These are phyloP conservation scores for Blastocystis sp. DNA, from an alignment of 352 stramenopile genomes.

Conservation along the genomic window DNA sequence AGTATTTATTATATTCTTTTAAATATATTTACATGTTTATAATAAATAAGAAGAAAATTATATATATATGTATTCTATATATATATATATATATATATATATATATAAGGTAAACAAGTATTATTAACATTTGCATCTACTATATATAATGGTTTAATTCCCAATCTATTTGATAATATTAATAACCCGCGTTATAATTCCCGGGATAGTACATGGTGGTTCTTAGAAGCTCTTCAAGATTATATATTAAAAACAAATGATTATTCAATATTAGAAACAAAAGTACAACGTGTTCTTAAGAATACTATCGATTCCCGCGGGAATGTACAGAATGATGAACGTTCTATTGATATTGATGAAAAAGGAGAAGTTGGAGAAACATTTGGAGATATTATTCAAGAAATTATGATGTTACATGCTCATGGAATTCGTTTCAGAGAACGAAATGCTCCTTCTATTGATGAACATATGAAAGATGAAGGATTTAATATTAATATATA, in stretches of 20 bases:
- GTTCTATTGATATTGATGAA: background rate
- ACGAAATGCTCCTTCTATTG: constrained; percentile 36
- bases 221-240: constrained; percentile 21
- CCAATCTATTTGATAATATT: constrained; percentile 36
- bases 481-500: constrained; percentile 34
- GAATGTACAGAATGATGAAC: background rate
- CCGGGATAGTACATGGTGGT: constrained; percentile 40
- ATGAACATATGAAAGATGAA: constrained; percentile 38
- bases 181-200: constrained; percentile 37
- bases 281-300: background rate
- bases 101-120: background rate
- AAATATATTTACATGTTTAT: no score
- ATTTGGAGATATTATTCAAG: constrained; percentile 31
- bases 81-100: no score
- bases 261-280: background rate
- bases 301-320: no score
- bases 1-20: no score
- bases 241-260: background rate
- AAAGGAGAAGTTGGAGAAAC: background rate
- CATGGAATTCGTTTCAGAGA: constrained; percentile 38
- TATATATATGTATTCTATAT: no score
- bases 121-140: constrained; percentile 32
- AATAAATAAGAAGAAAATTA: no score
- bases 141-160: constrained; percentile 35
- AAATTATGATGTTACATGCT: constrained; percentile 14